Conservation (phyloP, 441 rosid genomes). For the Viola pubescens region DNA sequence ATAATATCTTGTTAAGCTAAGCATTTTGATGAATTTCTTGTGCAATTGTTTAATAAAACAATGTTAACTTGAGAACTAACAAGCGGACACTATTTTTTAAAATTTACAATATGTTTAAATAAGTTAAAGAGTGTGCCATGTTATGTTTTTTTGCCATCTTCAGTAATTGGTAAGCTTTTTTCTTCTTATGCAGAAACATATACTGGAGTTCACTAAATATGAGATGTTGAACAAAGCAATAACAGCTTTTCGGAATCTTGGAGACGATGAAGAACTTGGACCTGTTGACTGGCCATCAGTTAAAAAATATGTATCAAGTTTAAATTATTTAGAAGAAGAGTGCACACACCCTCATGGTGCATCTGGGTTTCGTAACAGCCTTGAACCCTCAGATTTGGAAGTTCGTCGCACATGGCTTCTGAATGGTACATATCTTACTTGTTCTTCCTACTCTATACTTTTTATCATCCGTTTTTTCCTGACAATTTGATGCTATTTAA, state of each 20-base stretch:
- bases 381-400: slow-evolving; percentile 47
- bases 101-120: neutral
- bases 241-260: slow-evolving; percentile 75
- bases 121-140: neutral
- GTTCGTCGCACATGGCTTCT: slow-evolving; percentile 76
- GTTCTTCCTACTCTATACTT: neutral
- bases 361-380: slow-evolving; percentile 33
- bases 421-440: slow-evolving; percentile 53
- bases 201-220: slow-evolving; percentile 72
- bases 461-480: neutral
- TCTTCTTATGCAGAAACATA: slow-evolving; percentile 52
- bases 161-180: neutral
- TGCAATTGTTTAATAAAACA: neutral
- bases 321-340: slow-evolving; percentile 46
- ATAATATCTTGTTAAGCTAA: neutral
- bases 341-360: slow-evolving; percentile 36
- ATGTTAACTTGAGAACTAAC: neutral
- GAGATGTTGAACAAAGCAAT: slow-evolving; percentile 78
- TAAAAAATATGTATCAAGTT: slow-evolving; percentile 50
- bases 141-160: neutral
- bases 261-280: slow-evolving; percentile 95
- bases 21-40: neutral
- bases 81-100: neutral
- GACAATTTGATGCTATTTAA: no score
- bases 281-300: no score